Evolutionary conservation across 495 filamentous ascomycete genomes (phyloP).

Genomic region (Talaromyces borbonicus): DNA sequence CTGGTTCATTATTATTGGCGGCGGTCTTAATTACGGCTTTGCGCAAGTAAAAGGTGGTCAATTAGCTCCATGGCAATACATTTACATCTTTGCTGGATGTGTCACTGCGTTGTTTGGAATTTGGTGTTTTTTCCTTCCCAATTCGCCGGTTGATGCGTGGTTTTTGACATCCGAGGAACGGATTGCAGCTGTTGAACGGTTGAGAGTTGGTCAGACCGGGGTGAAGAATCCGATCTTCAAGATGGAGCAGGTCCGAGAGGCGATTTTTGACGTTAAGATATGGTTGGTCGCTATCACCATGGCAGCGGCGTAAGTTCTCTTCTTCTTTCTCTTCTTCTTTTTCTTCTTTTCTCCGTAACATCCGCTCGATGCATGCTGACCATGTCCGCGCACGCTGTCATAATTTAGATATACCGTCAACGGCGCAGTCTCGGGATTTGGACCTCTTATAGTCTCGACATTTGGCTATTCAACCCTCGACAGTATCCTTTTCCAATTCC

Average conservation of each 20-base stretch:
- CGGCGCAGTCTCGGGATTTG: slow-evolving; percentile 67
- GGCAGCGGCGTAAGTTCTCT: slow-evolving; percentile 36
- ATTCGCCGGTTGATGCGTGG: slow-evolving; percentile 44
- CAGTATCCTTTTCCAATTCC: slow-evolving; percentile 64
- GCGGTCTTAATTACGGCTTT: slow-evolving; percentile 60
- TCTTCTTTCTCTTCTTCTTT: background rate
- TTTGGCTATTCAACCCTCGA: slow-evolving; percentile 59
- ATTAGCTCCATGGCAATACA: slow-evolving; percentile 56
- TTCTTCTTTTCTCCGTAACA: too few species aligned
- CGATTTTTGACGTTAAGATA: slow-evolving; percentile 37
- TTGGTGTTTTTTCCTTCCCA: slow-evolving; percentile 47
- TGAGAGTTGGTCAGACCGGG: slow-evolving; percentile 43
- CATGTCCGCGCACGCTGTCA: background rate
- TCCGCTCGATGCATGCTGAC: too few species aligned
- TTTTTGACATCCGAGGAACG: slow-evolving; percentile 41
- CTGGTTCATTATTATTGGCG: slow-evolving; percentile 58
- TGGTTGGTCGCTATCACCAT: slow-evolving; percentile 50
- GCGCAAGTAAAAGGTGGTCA: slow-evolving; percentile 48
- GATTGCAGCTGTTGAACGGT: slow-evolving; percentile 43
- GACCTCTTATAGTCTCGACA: slow-evolving; percentile 62
- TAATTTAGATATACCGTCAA: slow-evolving; percentile 61
- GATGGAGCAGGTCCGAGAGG: slow-evolving; percentile 37
- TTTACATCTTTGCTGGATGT: slow-evolving; percentile 54
- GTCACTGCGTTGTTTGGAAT: slow-evolving; percentile 57
- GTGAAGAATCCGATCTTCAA: slow-evolving; percentile 45